Conservation (phyloP, 148 eudicot species). For the Arctostaphylos glauca region DNA sequence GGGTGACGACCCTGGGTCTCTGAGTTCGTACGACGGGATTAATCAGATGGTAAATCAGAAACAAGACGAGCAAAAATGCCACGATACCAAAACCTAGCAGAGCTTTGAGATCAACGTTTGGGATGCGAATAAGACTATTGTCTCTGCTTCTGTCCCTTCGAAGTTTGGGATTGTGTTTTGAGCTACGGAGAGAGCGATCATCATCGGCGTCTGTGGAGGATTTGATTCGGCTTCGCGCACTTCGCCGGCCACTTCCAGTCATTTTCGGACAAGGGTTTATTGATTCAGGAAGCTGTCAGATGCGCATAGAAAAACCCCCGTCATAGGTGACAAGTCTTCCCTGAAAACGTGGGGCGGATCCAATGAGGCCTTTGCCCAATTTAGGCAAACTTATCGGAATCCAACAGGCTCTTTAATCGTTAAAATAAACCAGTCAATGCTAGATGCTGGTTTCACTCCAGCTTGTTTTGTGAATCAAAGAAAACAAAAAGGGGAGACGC, state of each 20-base stretch:
- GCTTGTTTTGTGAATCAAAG: too few relatives aligned
- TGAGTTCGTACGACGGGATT: constrained; percentile 23
- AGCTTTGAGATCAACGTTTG: constrained; percentile 21
- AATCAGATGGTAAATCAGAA: constrained; percentile 30
- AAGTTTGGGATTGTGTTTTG: constrained; percentile 23
- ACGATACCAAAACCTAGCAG: constrained; percentile 37
- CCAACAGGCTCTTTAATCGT: too few relatives aligned
- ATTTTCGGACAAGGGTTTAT: constrained; percentile 21
- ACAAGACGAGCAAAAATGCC: constrained; percentile 30
- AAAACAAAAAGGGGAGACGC: too few relatives aligned
- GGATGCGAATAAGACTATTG: constrained; percentile 21
- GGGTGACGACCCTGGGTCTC: constrained; percentile 71
- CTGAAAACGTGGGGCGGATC: too few relatives aligned
- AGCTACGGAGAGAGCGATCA: constrained; percentile 24
- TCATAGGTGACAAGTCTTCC: too few relatives aligned
- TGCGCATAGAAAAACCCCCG: too few relatives aligned
- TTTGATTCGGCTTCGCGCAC: constrained; percentile 43
- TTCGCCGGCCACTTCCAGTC: constrained; percentile 53
- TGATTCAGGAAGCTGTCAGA: not conserved
- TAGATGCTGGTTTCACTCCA: too few relatives aligned
- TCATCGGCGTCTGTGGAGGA: constrained; percentile 29
- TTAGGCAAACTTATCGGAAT: too few relatives aligned
- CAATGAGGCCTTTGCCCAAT: too few relatives aligned
- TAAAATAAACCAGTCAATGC: too few relatives aligned
- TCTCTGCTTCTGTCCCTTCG: constrained; percentile 23